Base-by-base conservation (phyloP, 1,284 basidiomycete genomes). In the Ganoderma resinaceum region DNA sequence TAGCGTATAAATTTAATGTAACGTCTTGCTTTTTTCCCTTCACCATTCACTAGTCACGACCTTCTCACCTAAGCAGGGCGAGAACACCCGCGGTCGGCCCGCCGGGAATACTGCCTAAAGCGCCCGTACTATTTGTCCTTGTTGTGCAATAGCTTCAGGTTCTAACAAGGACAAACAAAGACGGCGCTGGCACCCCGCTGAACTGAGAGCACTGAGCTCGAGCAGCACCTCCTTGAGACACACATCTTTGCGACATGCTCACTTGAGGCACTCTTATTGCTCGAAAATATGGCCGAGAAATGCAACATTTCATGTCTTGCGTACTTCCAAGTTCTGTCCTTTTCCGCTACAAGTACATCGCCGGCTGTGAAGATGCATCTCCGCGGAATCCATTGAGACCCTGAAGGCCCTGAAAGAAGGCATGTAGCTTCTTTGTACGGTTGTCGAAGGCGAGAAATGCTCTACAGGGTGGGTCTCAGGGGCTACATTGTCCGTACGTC, bases 151-250 rank as follows among this genome's bases (percentile, higher is more conserved):
- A 20, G 40, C 61, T 12, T 52, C 61, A 37, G 43, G 33, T 52
- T 31, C 43, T 62, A 62, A 62, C 61, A 62, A 46, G 23, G 43
- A 35, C 61, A 62, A 62, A 61, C 18, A 61, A 12, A 40, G 12
- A 16, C 37, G 11, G 6, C 7, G 18, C 35, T n/a, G 8, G 29
- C 31, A 31, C 31, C 12, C 38, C 35, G 35, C 4, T 35, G n/a
- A n/a, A n/a, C n/a, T n/a, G n/a, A n/a, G n/a, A n/a, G n/a, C n/a
- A n/a, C n/a, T n/a, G n/a, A n/a, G n/a, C n/a, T 23, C 11, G 23
- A 12, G 3, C 14, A 26, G 9, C 3, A 26, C 11, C 23, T 52
- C 46, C 5, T n/a, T 11, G 9, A 12, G 46, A 26, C 23, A 12
- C 4, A 12, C 11, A 26, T 49, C 23, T 26, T 12, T 23, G 4